A percentile compares a stretch with the other conserved stretches of the same genome.
Evolutionary conservation across 306 rosid species (phyloP).

Genomic region (Quercus mongolica): DNA sequence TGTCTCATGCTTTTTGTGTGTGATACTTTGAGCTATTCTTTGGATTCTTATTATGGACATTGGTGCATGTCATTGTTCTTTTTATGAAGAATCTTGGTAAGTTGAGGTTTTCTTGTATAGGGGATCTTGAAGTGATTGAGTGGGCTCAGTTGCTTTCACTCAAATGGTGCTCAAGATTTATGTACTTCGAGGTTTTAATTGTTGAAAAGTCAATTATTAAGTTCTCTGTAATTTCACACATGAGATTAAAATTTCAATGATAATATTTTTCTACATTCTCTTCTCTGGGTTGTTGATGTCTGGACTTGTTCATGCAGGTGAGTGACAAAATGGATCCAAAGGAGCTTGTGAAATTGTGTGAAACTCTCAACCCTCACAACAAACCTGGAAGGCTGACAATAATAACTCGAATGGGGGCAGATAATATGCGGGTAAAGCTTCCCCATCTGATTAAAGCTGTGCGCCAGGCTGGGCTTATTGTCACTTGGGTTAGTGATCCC

Average conservation of each 20-base stretch:
- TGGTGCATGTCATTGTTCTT: not conserved
- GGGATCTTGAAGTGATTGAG: not conserved
- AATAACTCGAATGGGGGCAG: slow-evolving; percentile 48
- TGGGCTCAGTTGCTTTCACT: not conserved
- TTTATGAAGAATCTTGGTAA: not conserved
- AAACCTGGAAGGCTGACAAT: slow-evolving; percentile 38
- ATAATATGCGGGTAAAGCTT: slow-evolving; percentile 41
- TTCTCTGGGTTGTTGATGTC: not conserved
- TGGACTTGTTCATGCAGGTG: slow-evolving; percentile 31
- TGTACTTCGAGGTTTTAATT: too few relatives aligned
- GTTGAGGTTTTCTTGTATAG: not conserved
- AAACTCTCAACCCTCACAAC: slow-evolving; percentile 33
- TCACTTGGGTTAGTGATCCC: slow-evolving; percentile 49
- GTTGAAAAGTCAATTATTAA: too few relatives aligned
- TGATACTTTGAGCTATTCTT: not conserved
- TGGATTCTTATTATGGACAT: not conserved
- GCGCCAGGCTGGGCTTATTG: slow-evolving; percentile 39
- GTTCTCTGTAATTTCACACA: not conserved
- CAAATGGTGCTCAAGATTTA: not conserved
- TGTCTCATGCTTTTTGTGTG: not conserved
- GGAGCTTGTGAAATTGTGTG: slow-evolving; percentile 43
- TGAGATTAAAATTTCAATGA: not conserved
- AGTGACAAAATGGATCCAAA: slow-evolving; percentile 45
- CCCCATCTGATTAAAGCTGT: slow-evolving; percentile 38
- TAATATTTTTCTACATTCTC: not conserved